Evolutionary conservation across 495 filamentous ascomycete genomes (phyloP).

Genomic region (Penicillium subrubescens): DNA sequence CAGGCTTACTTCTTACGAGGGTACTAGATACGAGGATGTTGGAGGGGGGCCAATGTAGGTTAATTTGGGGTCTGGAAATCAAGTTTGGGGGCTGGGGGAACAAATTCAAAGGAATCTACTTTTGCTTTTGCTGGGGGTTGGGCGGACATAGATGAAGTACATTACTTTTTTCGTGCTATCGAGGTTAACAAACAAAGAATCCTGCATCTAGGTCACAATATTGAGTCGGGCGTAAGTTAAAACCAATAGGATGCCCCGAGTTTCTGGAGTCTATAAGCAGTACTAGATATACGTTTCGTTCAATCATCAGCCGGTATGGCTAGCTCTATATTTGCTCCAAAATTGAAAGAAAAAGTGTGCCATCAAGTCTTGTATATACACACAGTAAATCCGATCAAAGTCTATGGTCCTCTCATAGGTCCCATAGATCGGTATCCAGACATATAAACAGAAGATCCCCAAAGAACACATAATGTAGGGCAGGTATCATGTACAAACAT

Average conservation of each 20-base stretch:
- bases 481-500: constrained; percentile 36
- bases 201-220: background rate
- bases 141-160: no score
- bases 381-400: constrained; percentile 2
- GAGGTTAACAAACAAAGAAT: background rate
- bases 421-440: background rate
- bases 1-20: no score
- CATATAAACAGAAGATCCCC: background rate
- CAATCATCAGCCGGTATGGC: background rate
- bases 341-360: constrained; percentile 1
- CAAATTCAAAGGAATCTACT: background rate
- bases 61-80: background rate
- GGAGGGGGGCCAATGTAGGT: background rate
- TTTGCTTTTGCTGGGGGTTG: background rate
- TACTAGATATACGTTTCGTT: background rate
- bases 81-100: background rate
- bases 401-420: background rate
- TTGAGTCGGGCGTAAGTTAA: background rate
- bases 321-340: background rate
- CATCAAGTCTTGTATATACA: constrained; percentile 23
- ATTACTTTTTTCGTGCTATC: background rate
- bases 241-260: background rate
- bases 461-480: background rate
- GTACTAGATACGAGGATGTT: background rate
- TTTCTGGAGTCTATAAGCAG: background rate